A percentile compares a stretch with the other conserved stretches of the same genome.
phyloP scores from a whole-genome alignment of 1,284 basidiomycete species.

The Leccinum pachyderme region DNA sequence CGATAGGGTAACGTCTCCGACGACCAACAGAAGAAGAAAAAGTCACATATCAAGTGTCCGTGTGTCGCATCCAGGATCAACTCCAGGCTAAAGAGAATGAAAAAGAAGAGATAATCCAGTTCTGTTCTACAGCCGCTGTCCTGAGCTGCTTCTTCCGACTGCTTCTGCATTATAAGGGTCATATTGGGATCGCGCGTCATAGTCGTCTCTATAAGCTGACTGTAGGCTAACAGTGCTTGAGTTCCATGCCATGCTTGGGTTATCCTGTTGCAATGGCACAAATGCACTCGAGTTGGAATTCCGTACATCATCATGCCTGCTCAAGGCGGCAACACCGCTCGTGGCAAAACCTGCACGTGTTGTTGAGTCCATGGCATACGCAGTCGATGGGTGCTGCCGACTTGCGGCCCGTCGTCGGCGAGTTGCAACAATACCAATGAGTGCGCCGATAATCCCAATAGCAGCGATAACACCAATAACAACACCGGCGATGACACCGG shows the following conservation, averaged over 20 bases:
- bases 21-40: background rate
- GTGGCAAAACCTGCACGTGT: slow-evolving; percentile 28
- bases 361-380: slow-evolving; percentile 40
- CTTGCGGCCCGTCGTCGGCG: slow-evolving; percentile 43
- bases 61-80: background rate
- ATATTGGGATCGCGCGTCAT: slow-evolving; percentile 24
- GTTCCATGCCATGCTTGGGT: slow-evolving; percentile 51
- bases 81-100: background rate
- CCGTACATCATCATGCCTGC: slow-evolving; percentile 20
- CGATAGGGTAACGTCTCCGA: slow-evolving; percentile 6
- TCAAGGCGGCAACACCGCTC: slow-evolving; percentile 28
- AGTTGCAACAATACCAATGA: slow-evolving; percentile 45
- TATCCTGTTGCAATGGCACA: slow-evolving; percentile 55
- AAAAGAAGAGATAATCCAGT: background rate
- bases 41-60: slow-evolving; percentile 8
- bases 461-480: slow-evolving; percentile 50
- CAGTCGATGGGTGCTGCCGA: slow-evolving; percentile 32
- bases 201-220: slow-evolving; percentile 46
- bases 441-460: slow-evolving; percentile 48
- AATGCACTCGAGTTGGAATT: slow-evolving; percentile 60
- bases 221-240: slow-evolving; percentile 43
- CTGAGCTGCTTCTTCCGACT: slow-evolving; percentile 27
- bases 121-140: slow-evolving; percentile 25
- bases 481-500: slow-evolving; percentile 48
- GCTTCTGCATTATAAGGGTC: slow-evolving; percentile 31